Percentiles rank a stretch among this genome's conserved stretches.
Evolutionary conservation across 306 rosid genomes (phyloP).

Genomic region (Castanea mollissima): DNA sequence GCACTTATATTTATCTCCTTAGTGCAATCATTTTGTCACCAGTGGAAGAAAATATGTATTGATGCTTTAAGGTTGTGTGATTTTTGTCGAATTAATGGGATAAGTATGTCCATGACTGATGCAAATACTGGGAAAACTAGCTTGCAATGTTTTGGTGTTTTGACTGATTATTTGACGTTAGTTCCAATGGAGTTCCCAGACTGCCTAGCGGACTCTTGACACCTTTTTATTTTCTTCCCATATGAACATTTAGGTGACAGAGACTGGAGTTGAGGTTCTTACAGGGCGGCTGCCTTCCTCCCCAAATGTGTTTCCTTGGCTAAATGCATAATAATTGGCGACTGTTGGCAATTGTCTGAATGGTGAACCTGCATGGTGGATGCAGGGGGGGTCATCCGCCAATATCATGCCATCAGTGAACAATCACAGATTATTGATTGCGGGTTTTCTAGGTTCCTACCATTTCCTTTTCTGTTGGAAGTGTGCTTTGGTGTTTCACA

Average conservation of each 20-base stretch:
- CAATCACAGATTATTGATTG: constrained; percentile 7
- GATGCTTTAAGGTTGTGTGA: not conserved
- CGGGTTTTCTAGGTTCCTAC: not conserved
- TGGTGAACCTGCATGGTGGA: not conserved
- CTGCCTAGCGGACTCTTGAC: not conserved
- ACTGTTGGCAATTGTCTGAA: too few relatives aligned
- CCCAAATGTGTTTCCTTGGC: constrained; percentile 80
- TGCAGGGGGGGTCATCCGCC: not conserved
- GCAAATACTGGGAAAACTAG: not conserved
- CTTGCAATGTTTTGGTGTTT: not conserved
- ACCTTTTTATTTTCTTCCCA: not conserved
- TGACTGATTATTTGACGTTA: not conserved
- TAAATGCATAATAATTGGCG: constrained; percentile 30
- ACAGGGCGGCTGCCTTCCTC: constrained; percentile 79
- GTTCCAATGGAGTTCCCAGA: not conserved
- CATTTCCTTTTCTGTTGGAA: constrained; percentile 7
- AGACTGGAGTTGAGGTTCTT: constrained; percentile 90
- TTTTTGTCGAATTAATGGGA: not conserved
- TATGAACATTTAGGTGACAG: constrained; percentile 57
- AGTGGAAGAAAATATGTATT: not conserved
- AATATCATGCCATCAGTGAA: constrained; percentile 16
- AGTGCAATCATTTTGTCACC: not conserved
- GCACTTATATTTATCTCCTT: not conserved
- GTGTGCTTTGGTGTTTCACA: too few relatives aligned
- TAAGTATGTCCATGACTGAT: not conserved